Base-by-base conservation (phyloP, 2,329 filamentous ascomycete species). In the Fusarium coicis region DNA sequence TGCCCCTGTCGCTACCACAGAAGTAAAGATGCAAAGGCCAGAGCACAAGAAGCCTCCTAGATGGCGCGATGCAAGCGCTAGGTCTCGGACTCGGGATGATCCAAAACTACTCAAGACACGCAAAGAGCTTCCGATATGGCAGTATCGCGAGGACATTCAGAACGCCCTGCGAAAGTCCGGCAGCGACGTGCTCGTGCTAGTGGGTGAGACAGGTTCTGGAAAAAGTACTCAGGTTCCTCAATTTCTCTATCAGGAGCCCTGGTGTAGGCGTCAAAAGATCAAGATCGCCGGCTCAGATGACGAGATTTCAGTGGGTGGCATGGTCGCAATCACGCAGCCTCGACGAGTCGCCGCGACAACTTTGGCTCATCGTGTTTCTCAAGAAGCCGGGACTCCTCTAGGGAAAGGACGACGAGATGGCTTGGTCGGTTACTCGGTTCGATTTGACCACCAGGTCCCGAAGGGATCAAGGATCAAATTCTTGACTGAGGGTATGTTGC, bases 201-300 rank as follows among this genome's bases (percentile, higher is more conserved):
- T 96, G 5, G 96, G 96, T 84, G 96, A 98, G 81, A 99, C 96
- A 0, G 96, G 96, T 80, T 97, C 94, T 19, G 96, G 96, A 80
- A 99, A 99, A 84, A 97, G 93, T 84, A 99, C 96, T 0, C 96
- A 99, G 82, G 92, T 98, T 1, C 96, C 96, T 0, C 96, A 98
- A 78, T 98, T 97, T 71, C 85, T 99, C 12, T 89, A 92, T 50
- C 82, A 85, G 32, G 93, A 98, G 78, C 83, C 89, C 11, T 98
- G 95, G 95, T 97, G 95, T 80, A 86, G 85, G 60, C 88, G 86
- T 40, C 86, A 86, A 64, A 89, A 82, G 64, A 87, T 90, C 50
- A 88, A 84, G 55, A 74, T 91, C 28, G 64, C 73, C 10, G 79
- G 73, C n/a, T 78, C 74, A 15, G 66, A 74, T 21, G 77, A 83